A percentile compares a stretch with the other conserved stretches of the same genome.
Evolutionary conservation across 148 eudicot genomes (phyloP).

Genomic region (Pharnaceum exiguum): DNA sequence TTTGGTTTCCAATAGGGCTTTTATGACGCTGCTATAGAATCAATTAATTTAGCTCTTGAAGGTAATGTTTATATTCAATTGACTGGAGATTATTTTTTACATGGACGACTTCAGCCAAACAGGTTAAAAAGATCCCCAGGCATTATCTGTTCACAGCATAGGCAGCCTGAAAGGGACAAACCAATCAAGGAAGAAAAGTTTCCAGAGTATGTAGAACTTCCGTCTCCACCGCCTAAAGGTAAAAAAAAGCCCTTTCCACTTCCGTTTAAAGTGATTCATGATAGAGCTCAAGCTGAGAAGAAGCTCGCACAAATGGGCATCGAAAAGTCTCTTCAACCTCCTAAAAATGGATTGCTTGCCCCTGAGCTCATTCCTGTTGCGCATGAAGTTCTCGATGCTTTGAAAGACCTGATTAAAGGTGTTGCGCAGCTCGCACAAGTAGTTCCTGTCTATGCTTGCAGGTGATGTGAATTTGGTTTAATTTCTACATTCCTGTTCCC

Average conservation of each 20-base stretch:
- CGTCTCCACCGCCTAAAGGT: conserved; percentile 60
- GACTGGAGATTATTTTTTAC: conserved; percentile 28
- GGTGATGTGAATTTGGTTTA: conserved; percentile 36
- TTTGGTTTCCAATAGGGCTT: not conserved
- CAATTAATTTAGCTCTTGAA: not conserved
- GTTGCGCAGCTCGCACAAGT: conserved; percentile 82
- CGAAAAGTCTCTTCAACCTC: conserved; percentile 86
- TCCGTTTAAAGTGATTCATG: conserved; percentile 63
- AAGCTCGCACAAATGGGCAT: conserved; percentile 76
- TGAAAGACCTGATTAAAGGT: conserved; percentile 79
- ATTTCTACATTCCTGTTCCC: too few species aligned
- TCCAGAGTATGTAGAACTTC: conserved; percentile 90
- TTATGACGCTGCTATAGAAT: not conserved
- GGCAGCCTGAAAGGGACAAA: conserved; percentile 23
- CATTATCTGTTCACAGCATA: conserved; percentile 27
- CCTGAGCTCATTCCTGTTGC: conserved; percentile 83
- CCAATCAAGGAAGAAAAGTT: conserved; percentile 27
- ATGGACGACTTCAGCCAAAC: conserved; percentile 17
- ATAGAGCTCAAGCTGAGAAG: conserved; percentile 65
- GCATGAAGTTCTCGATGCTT: conserved; percentile 72
- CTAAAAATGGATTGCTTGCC: conserved; percentile 75
- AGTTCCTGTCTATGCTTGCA: conserved; percentile 83
- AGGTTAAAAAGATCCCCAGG: conserved; percentile 25
- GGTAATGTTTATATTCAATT: conserved; percentile 10
- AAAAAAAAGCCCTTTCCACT: conserved; percentile 94